Evolutionary conservation across 371 early-diverging fungal species (phyloP).

Genomic region (Dichotomocladium elegans): DNA sequence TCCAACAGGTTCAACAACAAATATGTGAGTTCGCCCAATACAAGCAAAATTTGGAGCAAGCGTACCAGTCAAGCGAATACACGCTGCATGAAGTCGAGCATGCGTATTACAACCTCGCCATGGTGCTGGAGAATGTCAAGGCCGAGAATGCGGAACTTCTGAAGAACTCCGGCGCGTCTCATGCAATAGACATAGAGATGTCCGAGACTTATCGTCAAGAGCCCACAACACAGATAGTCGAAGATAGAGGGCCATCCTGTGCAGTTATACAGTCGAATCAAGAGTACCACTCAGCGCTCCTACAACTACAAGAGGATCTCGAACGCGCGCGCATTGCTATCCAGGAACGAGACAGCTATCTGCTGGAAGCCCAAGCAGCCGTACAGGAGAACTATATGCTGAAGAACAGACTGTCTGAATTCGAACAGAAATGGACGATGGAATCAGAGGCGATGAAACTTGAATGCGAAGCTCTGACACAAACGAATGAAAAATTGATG

Average conservation of each 20-base stretch:
- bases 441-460: neutral
- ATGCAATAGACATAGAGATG: neutral
- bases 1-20: neutral
- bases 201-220: neutral
- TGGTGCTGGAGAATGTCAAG: neutral
- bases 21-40: neutral
- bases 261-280: neutral
- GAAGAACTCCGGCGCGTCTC: neutral
- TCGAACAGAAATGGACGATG: neutral
- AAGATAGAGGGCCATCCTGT: neutral
- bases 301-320: constrained; percentile 5
- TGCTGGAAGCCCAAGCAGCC: neutral
- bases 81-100: neutral
- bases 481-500: too few species aligned
- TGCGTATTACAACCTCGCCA: neutral
- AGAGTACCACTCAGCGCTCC: constrained; percentile 1
- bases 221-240: too few species aligned
- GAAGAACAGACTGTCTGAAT: neutral
- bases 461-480: too few species aligned
- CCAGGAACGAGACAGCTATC: neutral
- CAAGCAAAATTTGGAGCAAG: neutral
- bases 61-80: neutral
- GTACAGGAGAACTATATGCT: neutral
- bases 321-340: constrained; percentile 2
- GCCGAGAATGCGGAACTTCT: neutral